Percentiles rank a stretch among this genome's conserved stretches.
Conservation (phyloP, 257 asterid genomes). For the Nicotiana paniculata region DNA sequence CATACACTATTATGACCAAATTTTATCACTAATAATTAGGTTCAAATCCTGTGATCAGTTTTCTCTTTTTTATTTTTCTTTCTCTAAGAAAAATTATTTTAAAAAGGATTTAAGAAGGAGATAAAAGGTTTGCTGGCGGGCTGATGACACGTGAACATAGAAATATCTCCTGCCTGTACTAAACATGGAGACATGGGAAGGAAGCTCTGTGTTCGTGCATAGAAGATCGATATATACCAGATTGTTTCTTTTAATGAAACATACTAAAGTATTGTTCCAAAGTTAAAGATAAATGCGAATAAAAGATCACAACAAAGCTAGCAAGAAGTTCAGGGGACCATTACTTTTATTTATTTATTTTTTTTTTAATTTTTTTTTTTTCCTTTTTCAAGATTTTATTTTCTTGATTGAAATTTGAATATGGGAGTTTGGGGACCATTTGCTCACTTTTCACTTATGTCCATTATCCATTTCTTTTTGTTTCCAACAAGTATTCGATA, state of each 20-base stretch:
- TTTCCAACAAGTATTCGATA: too few relatives aligned
- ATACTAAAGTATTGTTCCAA: slow-evolving; percentile 18
- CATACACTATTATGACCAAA: too few relatives aligned
- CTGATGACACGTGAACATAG: neutral
- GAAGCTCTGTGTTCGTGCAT: neutral
- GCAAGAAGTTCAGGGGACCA: slow-evolving; percentile 17
- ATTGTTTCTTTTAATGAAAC: slow-evolving; percentile 78
- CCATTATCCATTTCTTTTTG: too few relatives aligned
- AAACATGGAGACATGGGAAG: neutral
- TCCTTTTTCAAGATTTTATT: neutral
- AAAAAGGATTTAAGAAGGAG: too few relatives aligned
- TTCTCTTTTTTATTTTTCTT: too few relatives aligned
- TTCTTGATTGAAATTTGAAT: neutral
- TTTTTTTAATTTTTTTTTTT: neutral
- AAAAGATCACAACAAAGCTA: neutral
- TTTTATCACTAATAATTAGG: too few relatives aligned
- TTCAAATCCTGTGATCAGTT: too few relatives aligned
- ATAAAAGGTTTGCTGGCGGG: neutral
- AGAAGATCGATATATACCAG: neutral
- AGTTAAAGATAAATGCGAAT: slow-evolving; percentile 4
- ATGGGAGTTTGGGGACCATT: slow-evolving; percentile 21
- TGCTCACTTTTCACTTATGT: neutral
- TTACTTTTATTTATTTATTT: neutral
- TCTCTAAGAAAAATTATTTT: too few relatives aligned
- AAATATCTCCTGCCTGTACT: neutral